These are phyloP conservation scores for Diphasiastrum complanatum DNA, from an alignment of 83 land plant species.

Conservation along the genomic window DNA sequence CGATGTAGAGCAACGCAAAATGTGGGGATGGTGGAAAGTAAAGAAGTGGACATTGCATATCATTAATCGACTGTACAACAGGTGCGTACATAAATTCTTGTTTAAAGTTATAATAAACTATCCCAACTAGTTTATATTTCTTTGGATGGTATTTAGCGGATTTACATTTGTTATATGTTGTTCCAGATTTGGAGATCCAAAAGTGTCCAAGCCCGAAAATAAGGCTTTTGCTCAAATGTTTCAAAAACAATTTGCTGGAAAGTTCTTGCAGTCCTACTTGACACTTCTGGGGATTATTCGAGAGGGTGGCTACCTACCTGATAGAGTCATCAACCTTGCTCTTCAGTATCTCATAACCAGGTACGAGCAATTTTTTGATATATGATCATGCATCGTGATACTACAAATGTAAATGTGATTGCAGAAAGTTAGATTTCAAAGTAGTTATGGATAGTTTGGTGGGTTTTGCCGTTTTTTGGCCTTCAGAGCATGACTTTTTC, in stretches of 20 bases:
- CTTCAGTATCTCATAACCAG: conserved; percentile 93
- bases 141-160: too few species aligned
- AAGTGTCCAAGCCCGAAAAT: conserved; percentile 82
- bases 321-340: conserved; percentile 83
- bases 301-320: conserved; percentile 86
- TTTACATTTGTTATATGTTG: not conserved
- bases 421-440: too few species aligned
- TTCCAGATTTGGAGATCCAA: conserved; percentile 88
- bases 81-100: too few species aligned
- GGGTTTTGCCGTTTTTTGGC: too few species aligned
- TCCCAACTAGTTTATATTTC: not conserved
- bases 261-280: conserved; percentile 80
- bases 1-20: conserved; percentile 81
- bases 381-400: too few species aligned
- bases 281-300: conserved; percentile 67
- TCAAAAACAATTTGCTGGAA: conserved; percentile 82
- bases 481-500: too few species aligned
- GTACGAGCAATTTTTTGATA: conserved; percentile 27
- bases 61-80: conserved; percentile 81
- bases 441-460: too few species aligned
- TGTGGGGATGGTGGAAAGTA: conserved; percentile 99
- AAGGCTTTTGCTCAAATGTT: conserved; percentile 91
- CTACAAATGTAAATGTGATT: too few species aligned
- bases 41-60: conserved; percentile 99
- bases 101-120: not conserved